Evolutionary conservation across 257 asterid species (phyloP), one percentile per base, ranked within the genome.

Genomic region (Solanum medicagineum): DNA sequence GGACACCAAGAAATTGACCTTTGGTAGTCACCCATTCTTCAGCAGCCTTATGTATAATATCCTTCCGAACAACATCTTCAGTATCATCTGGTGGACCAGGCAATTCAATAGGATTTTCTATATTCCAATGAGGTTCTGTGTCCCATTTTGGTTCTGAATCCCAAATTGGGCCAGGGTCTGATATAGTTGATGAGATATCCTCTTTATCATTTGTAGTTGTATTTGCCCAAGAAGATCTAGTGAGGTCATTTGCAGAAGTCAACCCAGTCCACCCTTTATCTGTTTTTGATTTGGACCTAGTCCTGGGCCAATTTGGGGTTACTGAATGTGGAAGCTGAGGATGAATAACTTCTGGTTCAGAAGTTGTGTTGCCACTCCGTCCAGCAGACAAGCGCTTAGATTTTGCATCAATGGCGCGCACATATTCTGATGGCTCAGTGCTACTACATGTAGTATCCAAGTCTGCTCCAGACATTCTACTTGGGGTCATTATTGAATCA

Each of bases 161-260:
- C 99, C 99, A 96, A 82, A 96, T 92, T 19, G 99, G 99, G 54
- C 98, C 98, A 1, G 99, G 99, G 89, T 96, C 99, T 4, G 99
- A 96, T 88, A 96, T 88, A 29, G 99, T 96, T n/a, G 99, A 96
- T 65, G 97, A 96, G 82, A 94, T 96, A 89, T 96, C 99, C 90
- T 96, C 99, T 90, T 87, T 94, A 87, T 96, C 99, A 49, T 94
- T 86, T 49, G 95, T 81, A 16, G 92, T 85, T 16, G 92, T 44
- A 81, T 90, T 95, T 79, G 91, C 94, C 99, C 99, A 94, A 24
- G 98, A 94, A 89, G 90, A 84, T 85, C 98, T 91, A 32, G 89
- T 90, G 47, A 91, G 89, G 70, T 96, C 98, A 84, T 90, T 91
- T 17, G 92, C 77, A 83, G 90, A 84, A 83, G 91, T 89, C 54